A percentile compares a stretch with the other conserved stretches of the same genome.
These are phyloP conservation scores for Brassica incana DNA, from an alignment of 345 rosid genomes.

Conservation along the genomic window DNA sequence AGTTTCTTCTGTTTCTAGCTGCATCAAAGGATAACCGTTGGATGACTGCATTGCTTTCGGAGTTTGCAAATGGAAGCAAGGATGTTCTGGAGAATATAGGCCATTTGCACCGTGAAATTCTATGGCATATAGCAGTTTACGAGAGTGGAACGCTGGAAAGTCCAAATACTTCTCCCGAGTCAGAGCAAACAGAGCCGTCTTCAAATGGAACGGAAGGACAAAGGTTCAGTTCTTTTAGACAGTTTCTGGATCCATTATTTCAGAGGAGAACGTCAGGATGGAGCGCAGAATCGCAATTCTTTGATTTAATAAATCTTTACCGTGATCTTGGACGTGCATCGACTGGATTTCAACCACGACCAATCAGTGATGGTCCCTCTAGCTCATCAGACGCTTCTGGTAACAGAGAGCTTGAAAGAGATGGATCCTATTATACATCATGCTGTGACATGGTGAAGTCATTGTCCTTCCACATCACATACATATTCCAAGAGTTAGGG, in stretches of 20 bases:
- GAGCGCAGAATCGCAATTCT: slow-evolving; percentile 84
- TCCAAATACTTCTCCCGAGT: slow-evolving; percentile 53
- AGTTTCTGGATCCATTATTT: slow-evolving; percentile 85
- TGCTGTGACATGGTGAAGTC: slow-evolving; percentile 94
- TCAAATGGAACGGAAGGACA: slow-evolving; percentile 63
- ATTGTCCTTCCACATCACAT: slow-evolving; percentile 80
- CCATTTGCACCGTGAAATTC: slow-evolving; percentile 74
- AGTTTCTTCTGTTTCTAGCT: slow-evolving; percentile 89
- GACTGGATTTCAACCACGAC: slow-evolving; percentile 67
- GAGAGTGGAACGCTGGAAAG: slow-evolving; percentile 74
- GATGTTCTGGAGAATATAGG: slow-evolving; percentile 89
- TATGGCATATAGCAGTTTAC: slow-evolving; percentile 86
- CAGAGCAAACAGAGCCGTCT: slow-evolving; percentile 55
- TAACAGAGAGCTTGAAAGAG: slow-evolving; percentile 69
- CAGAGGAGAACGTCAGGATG: slow-evolving; percentile 84
- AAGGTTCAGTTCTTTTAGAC: slow-evolving; percentile 81
- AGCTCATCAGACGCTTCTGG: slow-evolving; percentile 55
- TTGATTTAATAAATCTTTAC: slow-evolving; percentile 86
- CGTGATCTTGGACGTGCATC: slow-evolving; percentile 86
- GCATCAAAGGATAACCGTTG: slow-evolving; percentile 93
- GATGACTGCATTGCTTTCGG: slow-evolving; percentile 86
- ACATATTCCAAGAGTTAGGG: slow-evolving; percentile 94
- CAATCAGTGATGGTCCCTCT: slow-evolving; percentile 55
- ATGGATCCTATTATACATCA: slow-evolving; percentile 72
- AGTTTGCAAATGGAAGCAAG: slow-evolving; percentile 77